Evolutionary conservation across 176 grass and related monocot species (phyloP).

Genomic region (Raddia distichophylla): DNA sequence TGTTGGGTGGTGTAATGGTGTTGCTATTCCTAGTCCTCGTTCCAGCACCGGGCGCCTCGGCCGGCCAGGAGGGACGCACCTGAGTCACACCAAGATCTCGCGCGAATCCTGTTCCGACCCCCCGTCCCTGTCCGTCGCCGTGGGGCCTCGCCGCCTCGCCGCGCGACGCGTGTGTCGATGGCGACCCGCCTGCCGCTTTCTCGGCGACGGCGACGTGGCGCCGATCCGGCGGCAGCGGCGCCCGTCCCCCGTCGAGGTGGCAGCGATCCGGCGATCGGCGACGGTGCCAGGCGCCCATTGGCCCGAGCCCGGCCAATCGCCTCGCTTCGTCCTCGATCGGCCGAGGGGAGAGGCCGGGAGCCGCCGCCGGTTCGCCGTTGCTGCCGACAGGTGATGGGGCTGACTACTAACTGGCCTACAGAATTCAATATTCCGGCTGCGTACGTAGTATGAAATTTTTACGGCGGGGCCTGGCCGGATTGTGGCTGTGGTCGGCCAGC

Average conservation of each 20-base stretch:
- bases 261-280: constrained; percentile 1
- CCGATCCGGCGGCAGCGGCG: background rate
- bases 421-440: background rate
- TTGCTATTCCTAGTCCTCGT: constrained; percentile 33
- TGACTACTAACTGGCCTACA: too few species aligned
- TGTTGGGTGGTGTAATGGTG: background rate
- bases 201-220: constrained; percentile 11
- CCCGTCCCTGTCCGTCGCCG: background rate
- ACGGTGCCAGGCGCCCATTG: background rate
- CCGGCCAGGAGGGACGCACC: constrained; percentile 51
- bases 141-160: background rate
- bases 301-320: background rate
- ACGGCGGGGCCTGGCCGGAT: background rate
- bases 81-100: constrained; percentile 35
- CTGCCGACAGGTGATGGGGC: constrained; percentile 41
- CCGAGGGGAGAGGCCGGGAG: background rate
- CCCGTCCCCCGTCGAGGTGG: background rate
- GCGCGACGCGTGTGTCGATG: constrained; percentile 52
- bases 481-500: background rate
- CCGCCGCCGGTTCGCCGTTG: constrained; percentile 36
- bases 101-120: constrained; percentile 34
- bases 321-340: background rate
- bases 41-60: background rate
- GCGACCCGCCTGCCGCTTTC: constrained; percentile 9
- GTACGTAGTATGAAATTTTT: background rate